Evolutionary conservation across 257 asterid species (phyloP), one percentile per base, ranked within the genome.

Genomic region (Fraxinus cuspidata): DNA sequence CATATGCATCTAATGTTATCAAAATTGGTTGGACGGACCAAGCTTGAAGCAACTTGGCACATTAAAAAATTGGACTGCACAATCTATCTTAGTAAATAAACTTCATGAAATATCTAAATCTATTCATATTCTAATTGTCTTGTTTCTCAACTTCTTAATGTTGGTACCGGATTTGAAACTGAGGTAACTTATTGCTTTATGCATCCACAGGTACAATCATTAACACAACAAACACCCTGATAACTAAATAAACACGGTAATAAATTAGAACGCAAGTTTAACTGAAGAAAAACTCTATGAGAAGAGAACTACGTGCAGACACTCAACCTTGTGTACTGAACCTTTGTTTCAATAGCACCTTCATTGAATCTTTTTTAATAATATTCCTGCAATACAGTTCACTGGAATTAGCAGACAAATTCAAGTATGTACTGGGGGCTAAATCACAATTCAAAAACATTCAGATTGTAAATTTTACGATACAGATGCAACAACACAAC

Each of bases 261-360:
- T 27, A 4, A 63, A 27, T 23, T 27, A 63, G 32, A 27, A 65
- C 28, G 32, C 4, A 27, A 23, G 0, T 49, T 76, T 44, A 53
- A 71, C 74, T 19, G 16, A 81, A 78, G 3, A 69, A 40, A 51
- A 27, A 74, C 29, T 28, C 73, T 27, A 47, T 10, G 42, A 75
- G 37, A 64, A 40, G 44, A 79, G 70, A 77, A 74, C 71, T 21
- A 80, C 80, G 78, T 77, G 58, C 53, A 75, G 76, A 79, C 75
- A 79, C 68, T 77, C 66, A 38, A 94, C 99, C 99, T 91, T 86
- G 84, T 73, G 60, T 76, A 51, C 84, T 63, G 51, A 82, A 74
- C 84, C 86, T 89, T 77, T 88, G 94, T 68, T 91, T 92, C 74
- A 94, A 84, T 77, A 79, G 94, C 84, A 83, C 88, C 86, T 84